Percentiles rank a stretch among this genome's conserved stretches.
These are phyloP conservation scores for Eucalyptus fibrosa DNA, from an alignment of 345 rosid species.

Conservation along the genomic window DNA sequence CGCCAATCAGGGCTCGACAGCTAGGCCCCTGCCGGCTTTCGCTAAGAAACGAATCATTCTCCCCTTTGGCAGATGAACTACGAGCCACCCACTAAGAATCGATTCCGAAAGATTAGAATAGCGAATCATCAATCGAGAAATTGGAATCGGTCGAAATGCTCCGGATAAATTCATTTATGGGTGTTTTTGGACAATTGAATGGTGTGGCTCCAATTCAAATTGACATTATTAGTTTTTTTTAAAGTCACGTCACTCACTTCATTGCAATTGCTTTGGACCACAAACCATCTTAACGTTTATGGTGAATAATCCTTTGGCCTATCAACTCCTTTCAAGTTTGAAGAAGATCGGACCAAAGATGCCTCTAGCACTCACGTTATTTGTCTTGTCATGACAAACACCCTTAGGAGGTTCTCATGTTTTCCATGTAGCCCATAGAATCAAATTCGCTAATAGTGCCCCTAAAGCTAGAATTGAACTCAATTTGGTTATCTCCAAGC, in stretches of 20 bases:
- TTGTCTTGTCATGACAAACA: fast-evolving
- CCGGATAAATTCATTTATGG: neutral
- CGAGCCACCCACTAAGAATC: no score
- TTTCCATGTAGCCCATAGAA: neutral
- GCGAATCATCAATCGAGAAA: no score
- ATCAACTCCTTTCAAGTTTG: no score
- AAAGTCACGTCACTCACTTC: fast-evolving
- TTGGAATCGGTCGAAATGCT: no score
- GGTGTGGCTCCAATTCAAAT: no score
- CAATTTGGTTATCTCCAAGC: neutral
- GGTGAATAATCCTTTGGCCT: neutral
- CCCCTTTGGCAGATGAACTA: neutral
- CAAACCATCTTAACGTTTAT: no score
- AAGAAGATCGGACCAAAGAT: neutral
- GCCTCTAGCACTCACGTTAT: neutral
- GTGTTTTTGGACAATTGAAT: neutral
- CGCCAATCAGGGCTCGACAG: neutral
- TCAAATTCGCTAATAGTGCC: neutral
- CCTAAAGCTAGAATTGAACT: no score
- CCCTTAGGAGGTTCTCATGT: neutral
- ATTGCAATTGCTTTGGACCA: neutral
- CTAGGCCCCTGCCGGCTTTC: neutral
- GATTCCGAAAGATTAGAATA: no score
- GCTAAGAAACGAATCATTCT: neutral
- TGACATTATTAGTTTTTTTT: no score